Evolutionary conservation across 2,329 filamentous ascomycete species (phyloP).

Genomic region (Xylariaceae sp.): DNA sequence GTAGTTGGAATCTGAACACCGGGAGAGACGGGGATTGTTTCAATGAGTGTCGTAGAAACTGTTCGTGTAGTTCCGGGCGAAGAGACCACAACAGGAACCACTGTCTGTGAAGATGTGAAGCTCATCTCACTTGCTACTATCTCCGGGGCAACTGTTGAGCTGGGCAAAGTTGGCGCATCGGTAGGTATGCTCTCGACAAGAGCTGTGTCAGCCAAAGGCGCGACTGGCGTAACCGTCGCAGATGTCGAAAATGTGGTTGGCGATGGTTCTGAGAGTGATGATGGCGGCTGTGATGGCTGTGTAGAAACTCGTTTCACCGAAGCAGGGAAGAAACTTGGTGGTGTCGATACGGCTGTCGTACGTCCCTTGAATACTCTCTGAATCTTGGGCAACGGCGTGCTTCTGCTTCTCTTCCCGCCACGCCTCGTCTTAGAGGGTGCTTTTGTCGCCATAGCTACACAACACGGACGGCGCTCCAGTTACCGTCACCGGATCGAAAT

Average conservation of each 20-base stretch:
- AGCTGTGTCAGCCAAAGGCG: constrained; percentile 4
- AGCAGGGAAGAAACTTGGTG: constrained; percentile 8
- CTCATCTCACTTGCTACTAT: constrained; percentile 36
- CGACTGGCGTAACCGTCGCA: constrained; percentile 1
- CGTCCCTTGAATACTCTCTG: constrained; percentile 19
- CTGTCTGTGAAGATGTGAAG: constrained; percentile 27
- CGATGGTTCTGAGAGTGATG: neutral
- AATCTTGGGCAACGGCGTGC: constrained; percentile 47
- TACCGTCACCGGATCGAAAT: constrained; percentile 37
- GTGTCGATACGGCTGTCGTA: constrained; percentile 9
- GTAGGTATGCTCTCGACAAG: neutral
- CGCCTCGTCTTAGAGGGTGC: constrained; percentile 47
- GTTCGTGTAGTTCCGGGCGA: constrained; percentile 15
- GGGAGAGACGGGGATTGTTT: constrained; percentile 6
- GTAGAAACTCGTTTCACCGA: constrained; percentile 8
- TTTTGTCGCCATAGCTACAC: constrained; percentile 40
- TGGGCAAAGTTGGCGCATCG: neutral
- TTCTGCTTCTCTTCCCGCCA: constrained; percentile 48
- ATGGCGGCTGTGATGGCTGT: neutral
- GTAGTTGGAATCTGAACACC: neutral
- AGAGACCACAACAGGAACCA: constrained; percentile 20
- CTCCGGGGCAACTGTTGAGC: constrained; percentile 15
- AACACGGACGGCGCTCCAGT: constrained; percentile 33
- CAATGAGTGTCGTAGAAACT: constrained; percentile 6
- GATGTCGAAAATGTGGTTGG: constrained; percentile 18